These are phyloP conservation scores for Echeveria elegans DNA, from an alignment of 164 flowering plant genomes.

Conservation along the genomic window DNA sequence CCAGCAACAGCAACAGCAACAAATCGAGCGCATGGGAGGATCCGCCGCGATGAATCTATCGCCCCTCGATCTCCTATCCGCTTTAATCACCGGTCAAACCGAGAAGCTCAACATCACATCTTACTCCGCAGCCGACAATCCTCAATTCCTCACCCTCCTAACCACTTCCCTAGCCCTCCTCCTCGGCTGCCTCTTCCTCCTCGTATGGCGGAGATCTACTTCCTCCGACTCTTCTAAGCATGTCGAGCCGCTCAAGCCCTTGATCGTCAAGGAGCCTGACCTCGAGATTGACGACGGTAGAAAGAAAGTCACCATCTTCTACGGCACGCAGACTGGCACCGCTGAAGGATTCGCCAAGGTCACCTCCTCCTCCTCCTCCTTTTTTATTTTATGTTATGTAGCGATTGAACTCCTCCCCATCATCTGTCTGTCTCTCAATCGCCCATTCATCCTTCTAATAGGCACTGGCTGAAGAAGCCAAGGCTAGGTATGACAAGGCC, in stretches of 20 bases:
- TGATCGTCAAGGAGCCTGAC: constrained; percentile 35
- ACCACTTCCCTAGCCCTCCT: constrained; percentile 75
- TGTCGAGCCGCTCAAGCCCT: constrained; percentile 31
- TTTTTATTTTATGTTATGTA: too few relatives aligned
- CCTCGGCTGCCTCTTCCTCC: constrained; percentile 49
- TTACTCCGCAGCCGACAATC: constrained; percentile 31
- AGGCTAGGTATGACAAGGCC: background rate
- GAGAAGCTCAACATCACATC: constrained; percentile 32
- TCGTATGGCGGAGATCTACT: constrained; percentile 52
- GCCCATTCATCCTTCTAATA: too few relatives aligned
- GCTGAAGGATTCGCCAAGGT: constrained; percentile 67
- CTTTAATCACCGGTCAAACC: constrained; percentile 39
- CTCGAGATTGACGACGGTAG: constrained; percentile 62
- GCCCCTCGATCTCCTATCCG: constrained; percentile 56
- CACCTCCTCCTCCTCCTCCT: too few relatives aligned
- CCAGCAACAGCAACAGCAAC: background rate
- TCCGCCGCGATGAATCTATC: constrained; percentile 19
- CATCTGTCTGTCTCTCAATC: too few relatives aligned
- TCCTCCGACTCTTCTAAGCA: constrained; percentile 19
- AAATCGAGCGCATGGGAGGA: background rate
- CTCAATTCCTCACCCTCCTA: constrained; percentile 49
- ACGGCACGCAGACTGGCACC: constrained; percentile 95
- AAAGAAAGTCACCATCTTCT: constrained; percentile 79
- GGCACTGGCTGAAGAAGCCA: background rate
- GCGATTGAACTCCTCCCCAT: too few relatives aligned